These are phyloP conservation scores for Pleurotus tuoliensis DNA, from an alignment of 768 basidiomycete genomes.

Conservation along the genomic window DNA sequence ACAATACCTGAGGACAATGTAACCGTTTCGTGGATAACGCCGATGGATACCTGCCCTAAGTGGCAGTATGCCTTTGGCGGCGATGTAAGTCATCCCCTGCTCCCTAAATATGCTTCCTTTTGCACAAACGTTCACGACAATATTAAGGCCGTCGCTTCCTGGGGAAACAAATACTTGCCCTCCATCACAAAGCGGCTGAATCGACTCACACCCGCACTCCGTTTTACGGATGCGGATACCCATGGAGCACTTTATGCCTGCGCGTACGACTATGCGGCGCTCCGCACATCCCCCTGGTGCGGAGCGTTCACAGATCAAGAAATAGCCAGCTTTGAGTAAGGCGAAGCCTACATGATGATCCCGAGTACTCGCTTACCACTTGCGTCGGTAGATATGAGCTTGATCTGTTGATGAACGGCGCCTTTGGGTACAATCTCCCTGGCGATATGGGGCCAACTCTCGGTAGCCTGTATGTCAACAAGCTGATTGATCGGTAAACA, in stretches of 20 bases:
- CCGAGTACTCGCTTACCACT: not conserved
- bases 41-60: conserved; percentile 34
- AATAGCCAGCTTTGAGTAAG: conserved; percentile 32
- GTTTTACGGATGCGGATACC: conserved; percentile 27
- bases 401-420: conserved; percentile 32
- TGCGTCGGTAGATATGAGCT: conserved; percentile 30
- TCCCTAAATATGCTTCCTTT: not conserved
- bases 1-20: conserved; percentile 26
- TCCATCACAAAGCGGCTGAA: conserved; percentile 31
- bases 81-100: conserved; percentile 14
- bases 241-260: conserved; percentile 39
- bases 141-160: conserved; percentile 17
- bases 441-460: conserved; percentile 29
- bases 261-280: conserved; percentile 36
- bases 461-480: conserved; percentile 34
- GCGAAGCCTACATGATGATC: too few relatives aligned
- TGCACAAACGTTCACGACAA: not conserved
- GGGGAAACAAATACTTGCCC: conserved; percentile 30
- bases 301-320: conserved; percentile 29
- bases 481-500: conserved; percentile 31
- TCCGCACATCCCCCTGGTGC: conserved; percentile 36
- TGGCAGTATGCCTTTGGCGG: conserved; percentile 28
- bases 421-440: conserved; percentile 32
- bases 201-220: conserved; percentile 26
- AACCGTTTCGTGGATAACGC: conserved; percentile 38